Percentiles rank a stretch among this genome's conserved stretches.
These are phyloP conservation scores for Acer yangbiense DNA, from an alignment of 345 rosid genomes.

Conservation along the genomic window DNA sequence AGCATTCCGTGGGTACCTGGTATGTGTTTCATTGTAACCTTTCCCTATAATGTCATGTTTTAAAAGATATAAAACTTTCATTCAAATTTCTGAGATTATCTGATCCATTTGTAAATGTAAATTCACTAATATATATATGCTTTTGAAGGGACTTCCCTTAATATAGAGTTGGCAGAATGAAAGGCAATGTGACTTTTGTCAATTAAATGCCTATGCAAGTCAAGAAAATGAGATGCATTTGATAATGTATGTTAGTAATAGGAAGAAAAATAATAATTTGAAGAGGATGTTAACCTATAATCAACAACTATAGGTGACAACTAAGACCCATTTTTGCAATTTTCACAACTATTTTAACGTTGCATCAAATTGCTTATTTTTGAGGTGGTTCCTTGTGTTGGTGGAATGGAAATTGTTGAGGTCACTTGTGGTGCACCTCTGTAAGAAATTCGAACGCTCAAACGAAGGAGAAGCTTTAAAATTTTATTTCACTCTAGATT, in stretches of 20 bases:
- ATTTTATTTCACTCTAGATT: no score
- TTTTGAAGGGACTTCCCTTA: neutral
- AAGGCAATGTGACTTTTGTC: neutral
- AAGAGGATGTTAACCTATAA: neutral
- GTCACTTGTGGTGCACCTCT: no score
- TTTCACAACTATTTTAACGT: neutral
- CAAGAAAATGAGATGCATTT: slow-evolving; percentile 1
- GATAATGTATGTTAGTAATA: neutral
- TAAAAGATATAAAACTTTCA: no score
- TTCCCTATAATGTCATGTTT: neutral
- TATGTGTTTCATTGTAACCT: slow-evolving; percentile 26
- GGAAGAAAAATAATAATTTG: neutral
- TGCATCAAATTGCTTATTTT: neutral
- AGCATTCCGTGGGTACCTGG: slow-evolving; percentile 84
- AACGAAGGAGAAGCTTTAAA: no score
- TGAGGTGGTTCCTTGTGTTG: no score
- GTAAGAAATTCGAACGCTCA: no score
- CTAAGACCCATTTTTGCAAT: neutral
- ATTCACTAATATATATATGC: neutral
- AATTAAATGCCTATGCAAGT: neutral
- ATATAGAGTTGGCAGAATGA: neutral
- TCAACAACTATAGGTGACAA: neutral
- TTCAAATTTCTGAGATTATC: neutral
- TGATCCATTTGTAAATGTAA: neutral
- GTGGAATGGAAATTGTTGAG: no score